Evolutionary conservation across 208 protist genomes (phyloP).

Genomic region (Porcisia deanei): DNA sequence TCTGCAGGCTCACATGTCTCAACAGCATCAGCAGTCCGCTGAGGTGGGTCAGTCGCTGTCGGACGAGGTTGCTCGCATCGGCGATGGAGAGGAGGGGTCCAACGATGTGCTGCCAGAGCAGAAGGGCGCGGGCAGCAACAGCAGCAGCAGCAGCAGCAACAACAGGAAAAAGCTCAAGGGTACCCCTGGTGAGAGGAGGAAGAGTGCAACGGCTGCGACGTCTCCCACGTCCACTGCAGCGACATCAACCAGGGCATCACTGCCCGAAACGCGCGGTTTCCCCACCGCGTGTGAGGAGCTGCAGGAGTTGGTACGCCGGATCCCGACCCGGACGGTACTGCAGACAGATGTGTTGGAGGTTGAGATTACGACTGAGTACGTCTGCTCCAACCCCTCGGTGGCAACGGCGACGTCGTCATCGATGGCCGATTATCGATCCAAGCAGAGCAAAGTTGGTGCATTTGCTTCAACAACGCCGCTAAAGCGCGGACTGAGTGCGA

Average conservation of each 20-base stretch:
- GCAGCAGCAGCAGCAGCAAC: not conserved
- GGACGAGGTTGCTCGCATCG: not conserved
- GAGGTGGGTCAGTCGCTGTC: constrained; percentile 6
- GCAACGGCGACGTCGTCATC: not conserved
- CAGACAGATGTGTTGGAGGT: constrained; percentile 79
- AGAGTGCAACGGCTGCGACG: not conserved
- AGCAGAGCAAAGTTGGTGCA: constrained; percentile 7
- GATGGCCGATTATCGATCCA: not conserved
- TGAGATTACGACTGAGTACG: constrained; percentile 73
- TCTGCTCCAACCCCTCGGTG: constrained; percentile 43
- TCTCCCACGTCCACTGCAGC: not conserved
- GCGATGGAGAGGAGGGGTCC: not conserved
- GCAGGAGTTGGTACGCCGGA: constrained; percentile 28
- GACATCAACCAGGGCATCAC: not conserved
- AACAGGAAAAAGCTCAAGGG: not conserved
- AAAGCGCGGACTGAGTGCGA: constrained; percentile 1
- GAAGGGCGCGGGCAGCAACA: not conserved
- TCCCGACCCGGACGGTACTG: constrained; percentile 55
- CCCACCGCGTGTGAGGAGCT: constrained; percentile 41
- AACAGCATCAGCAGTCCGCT: constrained; percentile 1
- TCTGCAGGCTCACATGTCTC: constrained; percentile 6
- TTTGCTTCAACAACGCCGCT: constrained; percentile 27
- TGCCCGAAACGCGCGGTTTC: constrained; percentile 10
- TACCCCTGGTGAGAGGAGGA: not conserved
- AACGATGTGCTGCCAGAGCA: not conserved